Evolutionary conservation across 2,329 filamentous ascomycete species (phyloP), one percentile per base, ranked within the genome.

Genomic region (Neonectria sp.): DNA sequence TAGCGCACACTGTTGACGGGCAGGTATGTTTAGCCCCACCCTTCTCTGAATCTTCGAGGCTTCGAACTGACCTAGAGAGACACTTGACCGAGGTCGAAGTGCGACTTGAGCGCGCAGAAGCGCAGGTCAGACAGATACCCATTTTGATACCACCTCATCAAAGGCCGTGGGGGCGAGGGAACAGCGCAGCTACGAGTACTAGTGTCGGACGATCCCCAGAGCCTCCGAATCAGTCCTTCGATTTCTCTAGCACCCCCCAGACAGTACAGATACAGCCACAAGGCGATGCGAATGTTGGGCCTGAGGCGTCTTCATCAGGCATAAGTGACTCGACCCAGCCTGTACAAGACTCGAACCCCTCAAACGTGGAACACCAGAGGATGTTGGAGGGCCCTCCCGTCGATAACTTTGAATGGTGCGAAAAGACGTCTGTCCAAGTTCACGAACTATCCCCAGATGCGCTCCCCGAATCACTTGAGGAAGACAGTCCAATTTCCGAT

Each of bases 1-100:
- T 79, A 79, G n/a, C 79, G 81, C 51, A 86, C 84, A 13, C 84
- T 84, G 6, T 75, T 86, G 66, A 86, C 84, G 6, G 78, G 85
- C 49, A 85, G 81, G 78, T 81, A 80, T 48, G 79, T 62, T 5
- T 45, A 17, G 15, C 37, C 27, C 37, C 24, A 24, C 17, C 58
- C 48, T 46, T 46, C 31, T n/a, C 13, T 25, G 43, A 6, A 27
- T 27, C 29, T 25, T 15, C 11, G 6, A 7, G 35, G 29, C 12
- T 56, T n/a, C 49, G 17, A 40, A 35, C 68, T 73, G 57, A 74
- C 62, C 12, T 8, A 43, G 29, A 49, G 37, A 81, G 80, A 65
- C 79, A 82, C 68, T 75, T 86, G 21, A 85, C 82, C 0, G 80
- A 84, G 56, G 81, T 85, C 6, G 84, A 85, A 67, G 79, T 78